These are phyloP conservation scores for Leptodermis oblonga DNA, from an alignment of 257 asterid genomes.

Conservation along the genomic window DNA sequence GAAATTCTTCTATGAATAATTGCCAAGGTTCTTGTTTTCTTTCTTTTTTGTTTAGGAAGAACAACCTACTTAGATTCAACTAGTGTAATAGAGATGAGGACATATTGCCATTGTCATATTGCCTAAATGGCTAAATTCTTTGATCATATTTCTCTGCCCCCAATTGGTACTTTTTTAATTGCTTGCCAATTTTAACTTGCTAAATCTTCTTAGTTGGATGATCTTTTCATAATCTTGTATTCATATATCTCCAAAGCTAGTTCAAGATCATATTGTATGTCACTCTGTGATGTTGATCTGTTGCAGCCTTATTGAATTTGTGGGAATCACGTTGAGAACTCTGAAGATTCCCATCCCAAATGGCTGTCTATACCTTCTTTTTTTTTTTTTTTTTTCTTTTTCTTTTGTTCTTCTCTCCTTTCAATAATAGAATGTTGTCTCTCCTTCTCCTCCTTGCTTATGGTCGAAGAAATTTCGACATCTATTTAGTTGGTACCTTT, in stretches of 20 bases:
- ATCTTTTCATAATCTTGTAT: no score
- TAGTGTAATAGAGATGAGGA: not conserved
- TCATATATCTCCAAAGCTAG: not conserved
- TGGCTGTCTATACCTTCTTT: not conserved
- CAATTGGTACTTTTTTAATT: not conserved
- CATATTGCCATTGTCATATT: no score
- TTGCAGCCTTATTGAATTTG: not conserved
- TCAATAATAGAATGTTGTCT: no score
- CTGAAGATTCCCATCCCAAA: not conserved
- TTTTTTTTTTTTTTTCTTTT: no score
- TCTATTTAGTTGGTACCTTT: no score
- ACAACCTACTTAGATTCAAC: no score
- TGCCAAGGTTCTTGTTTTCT: not conserved
- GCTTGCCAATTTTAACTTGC: not conserved
- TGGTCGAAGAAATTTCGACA: no score
- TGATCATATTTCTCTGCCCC: no score
- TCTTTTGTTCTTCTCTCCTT: no score
- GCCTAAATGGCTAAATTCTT: no score
- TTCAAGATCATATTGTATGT: not conserved
- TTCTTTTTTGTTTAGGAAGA: no score
- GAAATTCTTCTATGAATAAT: not conserved
- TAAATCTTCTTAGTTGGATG: slow-evolving; percentile 3
- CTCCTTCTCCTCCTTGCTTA: no score
- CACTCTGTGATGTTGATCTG: not conserved
- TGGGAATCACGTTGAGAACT: not conserved